phyloP scores from a whole-genome alignment of 139 green algal species.

The Chlorella sp. region DNA sequence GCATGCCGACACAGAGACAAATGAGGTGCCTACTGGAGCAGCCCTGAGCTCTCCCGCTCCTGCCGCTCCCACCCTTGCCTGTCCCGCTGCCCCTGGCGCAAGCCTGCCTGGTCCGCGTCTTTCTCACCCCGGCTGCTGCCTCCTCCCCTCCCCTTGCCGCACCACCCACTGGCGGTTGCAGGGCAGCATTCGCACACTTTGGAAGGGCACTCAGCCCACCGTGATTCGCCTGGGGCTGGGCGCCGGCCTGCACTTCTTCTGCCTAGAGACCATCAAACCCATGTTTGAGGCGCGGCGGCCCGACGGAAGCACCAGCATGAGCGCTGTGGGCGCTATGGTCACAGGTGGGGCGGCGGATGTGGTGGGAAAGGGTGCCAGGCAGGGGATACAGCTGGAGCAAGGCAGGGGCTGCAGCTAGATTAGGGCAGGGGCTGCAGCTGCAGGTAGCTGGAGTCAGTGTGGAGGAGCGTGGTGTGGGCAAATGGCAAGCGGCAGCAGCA shows the following conservation, averaged over 20 bases:
- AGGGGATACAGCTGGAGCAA: not conserved
- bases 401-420: not conserved
- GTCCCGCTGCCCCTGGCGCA: not conserved
- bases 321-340: slow-evolving; percentile 27
- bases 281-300: slow-evolving; percentile 38
- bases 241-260: slow-evolving; percentile 82
- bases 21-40: not conserved
- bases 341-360: slow-evolving; percentile 23
- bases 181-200: slow-evolving; percentile 60
- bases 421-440: too few relatives aligned
- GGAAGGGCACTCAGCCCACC: slow-evolving; percentile 77
- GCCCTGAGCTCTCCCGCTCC: not conserved
- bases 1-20: not conserved
- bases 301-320: slow-evolving; percentile 22
- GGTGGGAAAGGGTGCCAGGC: not conserved
- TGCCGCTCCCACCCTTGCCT: not conserved
- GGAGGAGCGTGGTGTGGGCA: too few relatives aligned
- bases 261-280: slow-evolving; percentile 70
- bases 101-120: not conserved
- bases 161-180: not conserved
- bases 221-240: slow-evolving; percentile 79
- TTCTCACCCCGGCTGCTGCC: not conserved
- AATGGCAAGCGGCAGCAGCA: too few relatives aligned
- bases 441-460: too few relatives aligned
- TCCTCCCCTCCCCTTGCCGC: not conserved